Conservation (phyloP, 495 filamentous ascomycete genomes). For the Rhypophila decipiens region DNA sequence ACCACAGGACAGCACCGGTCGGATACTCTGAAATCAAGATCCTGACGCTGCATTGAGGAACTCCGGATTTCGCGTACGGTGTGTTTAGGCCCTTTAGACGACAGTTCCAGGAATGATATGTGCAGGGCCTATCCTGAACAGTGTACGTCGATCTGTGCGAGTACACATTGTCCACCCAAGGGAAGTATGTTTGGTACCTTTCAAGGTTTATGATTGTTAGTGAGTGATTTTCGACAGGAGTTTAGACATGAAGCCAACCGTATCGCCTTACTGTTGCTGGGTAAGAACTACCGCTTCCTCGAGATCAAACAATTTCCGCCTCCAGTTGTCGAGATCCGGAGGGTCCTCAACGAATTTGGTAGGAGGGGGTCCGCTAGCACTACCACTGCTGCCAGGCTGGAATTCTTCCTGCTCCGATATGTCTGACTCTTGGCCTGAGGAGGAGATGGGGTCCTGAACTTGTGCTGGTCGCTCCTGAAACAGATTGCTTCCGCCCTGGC, state of each 20-base stretch:
- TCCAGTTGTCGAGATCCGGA: slow-evolving; percentile 66
- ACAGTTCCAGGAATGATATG: slow-evolving; percentile 88
- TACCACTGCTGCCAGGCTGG: no score
- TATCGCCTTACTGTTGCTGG: slow-evolving; percentile 64
- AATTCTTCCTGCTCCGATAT: no score
- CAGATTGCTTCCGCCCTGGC: no score
- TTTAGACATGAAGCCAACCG: not conserved
- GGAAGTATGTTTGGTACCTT: slow-evolving; percentile 84
- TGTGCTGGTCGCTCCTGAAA: no score
- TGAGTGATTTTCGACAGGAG: no score
- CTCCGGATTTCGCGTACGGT: slow-evolving; percentile 76
- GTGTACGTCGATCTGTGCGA: slow-evolving; percentile 82
- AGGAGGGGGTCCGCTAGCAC: no score
- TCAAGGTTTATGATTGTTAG: not conserved
- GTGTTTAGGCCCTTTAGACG: slow-evolving; percentile 79
- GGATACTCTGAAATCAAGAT: slow-evolving; percentile 88
- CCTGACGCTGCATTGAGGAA: slow-evolving; percentile 85
- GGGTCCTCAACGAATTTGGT: slow-evolving; percentile 60
- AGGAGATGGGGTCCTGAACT: no score
- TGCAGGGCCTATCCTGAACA: slow-evolving; percentile 78
- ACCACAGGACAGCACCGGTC: slow-evolving; percentile 43
- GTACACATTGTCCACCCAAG: slow-evolving; percentile 87
- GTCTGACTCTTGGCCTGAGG: no score
- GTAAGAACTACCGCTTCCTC: slow-evolving; percentile 67
- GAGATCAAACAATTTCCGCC: slow-evolving; percentile 69